Percentiles rank a stretch among this genome's conserved stretches.
Evolutionary conservation across 2,329 filamentous ascomycete species (phyloP).

Genomic region (Intubia oerlemansii): DNA sequence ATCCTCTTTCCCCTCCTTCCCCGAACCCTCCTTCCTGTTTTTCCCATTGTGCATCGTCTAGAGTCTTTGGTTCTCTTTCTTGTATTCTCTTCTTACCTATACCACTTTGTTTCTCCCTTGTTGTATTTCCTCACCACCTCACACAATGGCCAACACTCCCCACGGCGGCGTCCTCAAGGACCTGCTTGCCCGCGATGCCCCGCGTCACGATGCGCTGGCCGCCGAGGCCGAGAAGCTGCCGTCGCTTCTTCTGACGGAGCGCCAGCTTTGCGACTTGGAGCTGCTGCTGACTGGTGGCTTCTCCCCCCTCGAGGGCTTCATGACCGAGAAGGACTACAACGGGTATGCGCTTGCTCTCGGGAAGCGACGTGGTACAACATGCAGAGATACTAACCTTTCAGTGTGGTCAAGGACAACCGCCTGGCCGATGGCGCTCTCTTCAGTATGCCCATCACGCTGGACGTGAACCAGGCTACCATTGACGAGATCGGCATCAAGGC

Average conservation of each 20-base stretch:
- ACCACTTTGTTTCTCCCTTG: not conserved
- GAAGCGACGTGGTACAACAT: not conserved
- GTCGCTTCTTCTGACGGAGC: constrained; percentile 67
- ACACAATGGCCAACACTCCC: constrained; percentile 45
- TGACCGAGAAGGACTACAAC: constrained; percentile 95
- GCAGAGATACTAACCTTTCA: no score
- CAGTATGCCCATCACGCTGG: constrained; percentile 90
- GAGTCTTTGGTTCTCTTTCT: not conserved
- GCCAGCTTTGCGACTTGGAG: constrained; percentile 94
- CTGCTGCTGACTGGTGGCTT: constrained; percentile 95
- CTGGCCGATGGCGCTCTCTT: constrained; percentile 80
- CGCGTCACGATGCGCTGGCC: constrained; percentile 56
- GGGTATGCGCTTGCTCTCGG: constrained; percentile 35
- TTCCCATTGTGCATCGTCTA: constrained; percentile 1
- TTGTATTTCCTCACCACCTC: not conserved
- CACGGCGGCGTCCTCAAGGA: constrained; percentile 96
- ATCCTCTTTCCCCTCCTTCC: not conserved
- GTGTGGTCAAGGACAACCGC: constrained; percentile 73
- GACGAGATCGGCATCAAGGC: constrained; percentile 55
- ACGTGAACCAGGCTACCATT: constrained; percentile 56
- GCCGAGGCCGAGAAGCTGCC: constrained; percentile 74
- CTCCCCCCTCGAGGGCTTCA: constrained; percentile 93
- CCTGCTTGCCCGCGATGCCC: constrained; percentile 79
- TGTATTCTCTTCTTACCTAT: not conserved
- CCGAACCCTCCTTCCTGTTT: constrained; percentile 1